Evolutionary conservation across 2,329 filamentous ascomycete species (phyloP), one percentile per base, ranked within the genome.

Genomic region (Aspergillus sojae): DNA sequence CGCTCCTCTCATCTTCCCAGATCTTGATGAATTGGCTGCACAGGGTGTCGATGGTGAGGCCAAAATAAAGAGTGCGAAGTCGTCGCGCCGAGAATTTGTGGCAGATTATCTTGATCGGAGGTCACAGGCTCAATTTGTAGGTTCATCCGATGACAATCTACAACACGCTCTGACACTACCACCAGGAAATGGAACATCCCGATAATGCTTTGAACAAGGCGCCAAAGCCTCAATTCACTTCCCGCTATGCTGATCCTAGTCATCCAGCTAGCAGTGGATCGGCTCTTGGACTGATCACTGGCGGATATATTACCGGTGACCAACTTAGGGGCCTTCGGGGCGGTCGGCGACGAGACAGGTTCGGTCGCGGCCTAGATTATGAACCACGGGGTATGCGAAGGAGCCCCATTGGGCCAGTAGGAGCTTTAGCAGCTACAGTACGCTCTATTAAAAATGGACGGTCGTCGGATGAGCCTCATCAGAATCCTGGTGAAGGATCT

Each of bases 211-310:
- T 85, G 1, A 70, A 75, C 16, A 34, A 72, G 69, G 73, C 64
- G 69, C 65, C 65, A 65, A 70, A 72, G 63, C 69, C 69, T 46
- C 71, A 75, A 26, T 85, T 85, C 65, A 73, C 75, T 0, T 84
- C 81, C 5, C 77, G 82, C 26, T 84, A 82, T 66, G 79, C 80
- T 9, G 84, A 87, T 64, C 84, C 84, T 0, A 83, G 80, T 63
- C 81, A 86, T 65, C 78, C 83, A 0, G 82, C 80, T 36, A 83
- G 81, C 66, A 83, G 77, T 32, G 84, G 84, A 2, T 80, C 78
- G 7, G 71, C 85, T 10, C 68, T 85, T 3, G 76, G 79, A 0
- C 69, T 86, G 2, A 65, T 85, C 2, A 83, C 79, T 0, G 84
- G 83, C 1, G 84, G 84, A 0, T 69, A 73, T 5, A 50, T 83